phyloP scores from a whole-genome alignment of 345 rosid species.

The Cochlearia excelsa region DNA sequence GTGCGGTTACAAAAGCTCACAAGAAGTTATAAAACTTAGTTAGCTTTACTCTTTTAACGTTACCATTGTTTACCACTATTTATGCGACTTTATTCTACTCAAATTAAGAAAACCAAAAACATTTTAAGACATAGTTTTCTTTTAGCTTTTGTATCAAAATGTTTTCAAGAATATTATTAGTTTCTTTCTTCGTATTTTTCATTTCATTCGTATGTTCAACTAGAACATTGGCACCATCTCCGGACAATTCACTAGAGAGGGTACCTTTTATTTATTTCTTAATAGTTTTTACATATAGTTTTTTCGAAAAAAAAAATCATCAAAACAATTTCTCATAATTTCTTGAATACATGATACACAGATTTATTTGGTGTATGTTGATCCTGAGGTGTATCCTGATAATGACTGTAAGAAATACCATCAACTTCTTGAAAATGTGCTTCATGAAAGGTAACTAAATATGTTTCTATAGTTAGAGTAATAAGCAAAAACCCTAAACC shows the following conservation, averaged over 20 bases:
- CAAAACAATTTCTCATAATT: not conserved
- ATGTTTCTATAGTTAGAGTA: not conserved
- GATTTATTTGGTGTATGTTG: slow-evolving; percentile 18
- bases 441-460: slow-evolving; percentile 11
- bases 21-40: not conserved
- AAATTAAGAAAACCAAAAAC: not conserved
- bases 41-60: not conserved
- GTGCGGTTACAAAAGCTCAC: not conserved
- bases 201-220: slow-evolving; percentile 8
- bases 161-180: slow-evolving; percentile 8
- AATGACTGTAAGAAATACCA: slow-evolving; percentile 21
- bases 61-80: not conserved
- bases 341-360: slow-evolving; percentile 2
- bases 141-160: slow-evolving; percentile 4
- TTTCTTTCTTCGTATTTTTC: slow-evolving; percentile 10
- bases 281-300: not conserved
- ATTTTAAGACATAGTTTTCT: not conserved
- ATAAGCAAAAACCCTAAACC: not conserved
- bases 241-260: not conserved
- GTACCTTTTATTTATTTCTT: not conserved
- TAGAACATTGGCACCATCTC: slow-evolving; percentile 14
- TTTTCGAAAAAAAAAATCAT: not conserved
- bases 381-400: slow-evolving; percentile 5
- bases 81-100: not conserved
- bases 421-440: slow-evolving; percentile 15